Conservation (phyloP, 2,329 filamentous ascomycete genomes). For the Nemania serpens region DNA sequence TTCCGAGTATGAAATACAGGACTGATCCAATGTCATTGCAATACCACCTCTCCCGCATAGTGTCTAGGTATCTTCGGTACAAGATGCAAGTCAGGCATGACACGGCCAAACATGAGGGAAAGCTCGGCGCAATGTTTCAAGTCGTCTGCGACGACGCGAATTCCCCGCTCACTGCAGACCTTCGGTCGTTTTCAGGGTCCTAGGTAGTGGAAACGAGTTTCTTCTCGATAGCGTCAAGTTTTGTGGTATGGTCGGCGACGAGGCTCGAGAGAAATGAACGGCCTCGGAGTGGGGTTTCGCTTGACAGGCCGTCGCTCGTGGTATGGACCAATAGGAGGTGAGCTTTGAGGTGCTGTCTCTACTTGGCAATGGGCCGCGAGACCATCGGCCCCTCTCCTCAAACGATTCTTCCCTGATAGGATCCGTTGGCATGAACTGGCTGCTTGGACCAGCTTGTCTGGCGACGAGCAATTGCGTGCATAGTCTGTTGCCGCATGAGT, state of each 20-base stretch:
- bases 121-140: not conserved
- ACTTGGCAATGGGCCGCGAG: conserved; percentile 16
- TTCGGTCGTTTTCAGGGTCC: not conserved
- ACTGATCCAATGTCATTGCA: not conserved
- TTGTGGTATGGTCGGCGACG: conserved; percentile 22
- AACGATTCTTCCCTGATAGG: not conserved
- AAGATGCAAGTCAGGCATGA: no score
- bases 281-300: conserved; percentile 6
- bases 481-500: conserved; percentile 5
- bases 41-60: no score
- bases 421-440: conserved; percentile 3
- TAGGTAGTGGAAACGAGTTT: not conserved
- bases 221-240: conserved; percentile 9
- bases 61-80: no score
- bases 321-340: not conserved
- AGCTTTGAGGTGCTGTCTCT: conserved; percentile 5
- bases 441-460: conserved; percentile 5
- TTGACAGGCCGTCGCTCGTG: conserved; percentile 7
- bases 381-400: conserved; percentile 16
- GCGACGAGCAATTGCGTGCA: conserved; percentile 12
- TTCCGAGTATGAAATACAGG: not conserved
- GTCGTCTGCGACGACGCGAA: not conserved
- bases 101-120: no score
- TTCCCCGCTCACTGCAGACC: not conserved
- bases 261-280: conserved; percentile 6